These are phyloP conservation scores for Populus trichocarpa DNA, from an alignment of 441 rosid species.

Conservation along the genomic window DNA sequence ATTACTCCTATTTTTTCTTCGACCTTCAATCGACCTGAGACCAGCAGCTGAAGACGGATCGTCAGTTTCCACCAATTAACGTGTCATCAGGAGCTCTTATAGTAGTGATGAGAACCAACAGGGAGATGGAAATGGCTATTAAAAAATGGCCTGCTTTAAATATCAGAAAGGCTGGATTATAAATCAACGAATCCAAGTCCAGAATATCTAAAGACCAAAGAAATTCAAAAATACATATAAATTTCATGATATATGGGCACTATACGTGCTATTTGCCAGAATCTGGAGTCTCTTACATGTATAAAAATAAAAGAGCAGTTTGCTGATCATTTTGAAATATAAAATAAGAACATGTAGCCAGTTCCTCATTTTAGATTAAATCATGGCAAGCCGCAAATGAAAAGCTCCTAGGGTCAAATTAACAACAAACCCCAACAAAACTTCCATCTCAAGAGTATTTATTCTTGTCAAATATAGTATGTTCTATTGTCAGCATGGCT, in stretches of 20 bases:
- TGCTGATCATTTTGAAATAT: not conserved
- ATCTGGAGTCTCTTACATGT: not conserved
- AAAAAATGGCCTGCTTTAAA: too few species aligned
- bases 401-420: constrained; percentile 20
- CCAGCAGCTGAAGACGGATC: not conserved
- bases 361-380: constrained; percentile 21
- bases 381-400: constrained; percentile 28
- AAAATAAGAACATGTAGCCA: not conserved
- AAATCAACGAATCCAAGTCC: not conserved
- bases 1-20: too few species aligned
- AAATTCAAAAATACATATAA: not conserved
- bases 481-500: constrained; percentile 5
- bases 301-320: not conserved
- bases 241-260: not conserved
- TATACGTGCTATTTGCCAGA: not conserved
- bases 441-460: constrained; percentile 23
- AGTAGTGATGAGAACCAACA: too few species aligned
- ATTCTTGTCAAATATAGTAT: constrained; percentile 17
- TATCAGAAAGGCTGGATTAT: not conserved
- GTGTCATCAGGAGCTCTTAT: not conserved
- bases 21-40: too few species aligned
- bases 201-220: not conserved
- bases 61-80: not conserved
- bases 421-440: constrained; percentile 26
- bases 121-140: not conserved